phyloP scores from a whole-genome alignment of 2,329 filamentous ascomycete species.

The Ophiocordyceps sinensis region DNA sequence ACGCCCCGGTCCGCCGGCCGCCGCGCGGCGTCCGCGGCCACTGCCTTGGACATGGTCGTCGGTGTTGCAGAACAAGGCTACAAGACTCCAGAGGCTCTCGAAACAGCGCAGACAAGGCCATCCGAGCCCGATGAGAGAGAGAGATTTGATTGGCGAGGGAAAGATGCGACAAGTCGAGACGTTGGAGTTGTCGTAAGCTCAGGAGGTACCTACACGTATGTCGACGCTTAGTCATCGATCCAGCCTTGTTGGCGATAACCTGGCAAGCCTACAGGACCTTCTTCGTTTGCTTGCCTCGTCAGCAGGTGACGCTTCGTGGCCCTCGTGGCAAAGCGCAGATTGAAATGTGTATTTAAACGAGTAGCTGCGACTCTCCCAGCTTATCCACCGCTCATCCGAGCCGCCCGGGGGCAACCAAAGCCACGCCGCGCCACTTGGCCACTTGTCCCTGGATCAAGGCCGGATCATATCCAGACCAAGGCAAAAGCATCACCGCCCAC shows the following conservation, averaged over 20 bases:
- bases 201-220: too few species aligned
- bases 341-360: not conserved
- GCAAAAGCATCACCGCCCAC: not conserved
- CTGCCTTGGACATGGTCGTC: conserved; percentile 8
- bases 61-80: not conserved
- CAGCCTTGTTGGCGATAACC: too few species aligned
- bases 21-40: conserved; percentile 6
- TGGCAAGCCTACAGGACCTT: too few species aligned
- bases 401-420: not conserved
- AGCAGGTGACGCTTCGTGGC: too few species aligned
- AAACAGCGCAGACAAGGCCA: not conserved
- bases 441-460: not conserved
- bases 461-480: not conserved
- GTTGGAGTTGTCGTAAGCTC: too few species aligned
- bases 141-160: too few species aligned
- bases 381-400: not conserved
- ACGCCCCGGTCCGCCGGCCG: conserved; percentile 24
- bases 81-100: not conserved
- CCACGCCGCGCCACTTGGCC: not conserved
- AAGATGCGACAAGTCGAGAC: too few species aligned
- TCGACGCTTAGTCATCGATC: too few species aligned
- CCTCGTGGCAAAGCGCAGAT: not conserved
- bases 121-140: not conserved
- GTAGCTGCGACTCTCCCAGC: not conserved
- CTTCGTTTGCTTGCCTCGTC: too few species aligned